Percentiles rank a stretch among this genome's conserved stretches.
phyloP scores from a whole-genome alignment of 805 yeast species.

The Metschnikowia kofuensis region DNA sequence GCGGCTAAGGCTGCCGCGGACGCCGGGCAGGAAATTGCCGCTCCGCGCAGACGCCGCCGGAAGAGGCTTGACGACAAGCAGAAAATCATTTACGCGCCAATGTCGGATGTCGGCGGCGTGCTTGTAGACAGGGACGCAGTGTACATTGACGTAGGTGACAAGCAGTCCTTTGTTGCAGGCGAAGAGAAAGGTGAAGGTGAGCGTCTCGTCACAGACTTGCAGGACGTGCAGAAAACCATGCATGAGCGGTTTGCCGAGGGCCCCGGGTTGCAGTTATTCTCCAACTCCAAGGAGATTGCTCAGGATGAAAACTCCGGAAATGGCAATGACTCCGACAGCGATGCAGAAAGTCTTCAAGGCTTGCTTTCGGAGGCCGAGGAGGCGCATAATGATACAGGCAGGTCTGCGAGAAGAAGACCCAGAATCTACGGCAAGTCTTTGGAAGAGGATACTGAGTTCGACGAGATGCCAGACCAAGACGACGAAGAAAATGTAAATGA shows the following conservation, averaged over 20 bases:
- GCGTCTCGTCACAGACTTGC: slow-evolving; percentile 76
- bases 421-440: slow-evolving; percentile 55
- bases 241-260: slow-evolving; percentile 56
- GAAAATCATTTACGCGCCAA: slow-evolving; percentile 94
- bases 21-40: slow-evolving; percentile 52
- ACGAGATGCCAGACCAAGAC: slow-evolving; percentile 39
- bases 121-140: slow-evolving; percentile 97
- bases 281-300: slow-evolving; percentile 50
- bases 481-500: slow-evolving; percentile 34
- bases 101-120: slow-evolving; percentile 99
- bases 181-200: slow-evolving; percentile 83
- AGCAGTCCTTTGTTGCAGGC: slow-evolving; percentile 56
- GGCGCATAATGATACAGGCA: slow-evolving; percentile 49
- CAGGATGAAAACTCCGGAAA: slow-evolving; percentile 4
- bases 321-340: slow-evolving; percentile 33
- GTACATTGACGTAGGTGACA: slow-evolving; percentile 75
- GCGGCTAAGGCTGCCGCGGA: slow-evolving; percentile 62
- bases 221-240: slow-evolving; percentile 60
- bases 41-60: slow-evolving; percentile 59
- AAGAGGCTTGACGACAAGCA: slow-evolving; percentile 92
- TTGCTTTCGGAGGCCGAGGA: slow-evolving; percentile 31
- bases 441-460: slow-evolving; percentile 45
- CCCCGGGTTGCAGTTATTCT: slow-evolving; percentile 74
- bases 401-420: slow-evolving; percentile 56
- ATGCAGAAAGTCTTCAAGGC: slow-evolving; percentile 35